These are phyloP conservation scores for Corrigiola litoralis DNA, from an alignment of 179 eudicot genomes.

Conservation along the genomic window DNA sequence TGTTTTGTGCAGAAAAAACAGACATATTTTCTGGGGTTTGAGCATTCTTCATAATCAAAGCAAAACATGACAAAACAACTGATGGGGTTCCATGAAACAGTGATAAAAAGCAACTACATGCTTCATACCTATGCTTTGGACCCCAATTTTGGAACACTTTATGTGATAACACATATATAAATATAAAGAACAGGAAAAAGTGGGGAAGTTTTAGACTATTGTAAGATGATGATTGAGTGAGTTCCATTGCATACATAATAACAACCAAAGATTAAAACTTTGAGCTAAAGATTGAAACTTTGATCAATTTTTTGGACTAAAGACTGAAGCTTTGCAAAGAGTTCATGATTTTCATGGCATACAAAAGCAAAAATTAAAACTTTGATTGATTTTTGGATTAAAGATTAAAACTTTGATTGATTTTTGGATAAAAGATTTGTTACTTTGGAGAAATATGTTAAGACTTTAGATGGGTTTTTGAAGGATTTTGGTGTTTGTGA, in stretches of 20 bases:
- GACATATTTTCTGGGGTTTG: conserved; percentile 13
- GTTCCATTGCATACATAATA: conserved; percentile 12
- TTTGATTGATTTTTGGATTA: neutral
- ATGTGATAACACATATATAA: conserved; percentile 43
- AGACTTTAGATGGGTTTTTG: neutral
- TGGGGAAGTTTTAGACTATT: conserved; percentile 27
- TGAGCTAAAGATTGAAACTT: neutral
- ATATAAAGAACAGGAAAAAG: conserved; percentile 32
- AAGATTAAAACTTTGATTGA: neutral
- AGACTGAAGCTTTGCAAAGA: neutral
- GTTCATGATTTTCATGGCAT: neutral
- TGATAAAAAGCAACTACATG: conserved; percentile 67
- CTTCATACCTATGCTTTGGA: conserved; percentile 38
- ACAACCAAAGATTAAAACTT: conserved; percentile 8
- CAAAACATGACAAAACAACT: conserved; percentile 32
- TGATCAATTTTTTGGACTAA: neutral
- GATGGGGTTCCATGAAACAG: conserved; percentile 72
- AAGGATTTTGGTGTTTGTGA: neutral
- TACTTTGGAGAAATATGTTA: too few species aligned
- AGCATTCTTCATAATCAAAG: conserved; percentile 18
- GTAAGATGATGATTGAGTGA: conserved; percentile 6
- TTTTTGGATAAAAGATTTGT: neutral
- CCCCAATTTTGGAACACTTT: conserved; percentile 46
- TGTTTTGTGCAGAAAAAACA: conserved; percentile 42
- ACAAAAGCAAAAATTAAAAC: neutral